phyloP scores from a whole-genome alignment of 805 yeast species.

The Metschnikowia matae region DNA sequence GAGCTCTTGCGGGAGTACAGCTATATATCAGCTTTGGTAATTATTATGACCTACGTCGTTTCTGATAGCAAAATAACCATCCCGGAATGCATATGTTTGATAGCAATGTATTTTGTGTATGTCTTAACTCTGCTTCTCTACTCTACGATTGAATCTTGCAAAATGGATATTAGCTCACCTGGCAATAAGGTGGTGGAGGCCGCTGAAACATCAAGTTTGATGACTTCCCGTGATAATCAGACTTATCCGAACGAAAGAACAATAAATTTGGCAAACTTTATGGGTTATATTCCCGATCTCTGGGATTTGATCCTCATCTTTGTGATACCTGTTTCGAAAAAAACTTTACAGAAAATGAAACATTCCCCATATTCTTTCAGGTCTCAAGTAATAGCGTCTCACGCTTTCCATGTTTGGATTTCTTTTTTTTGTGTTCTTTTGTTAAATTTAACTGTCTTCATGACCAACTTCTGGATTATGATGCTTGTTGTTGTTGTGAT shows the following conservation, averaged over 20 bases:
- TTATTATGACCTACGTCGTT: conserved; percentile 25
- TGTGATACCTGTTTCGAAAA: conserved; percentile 9
- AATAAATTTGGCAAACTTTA: neutral
- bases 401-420: conserved; percentile 15
- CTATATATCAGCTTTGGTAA: conserved; percentile 27
- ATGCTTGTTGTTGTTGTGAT: neutral
- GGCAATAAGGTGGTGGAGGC: conserved; percentile 1
- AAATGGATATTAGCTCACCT: conserved; percentile 2
- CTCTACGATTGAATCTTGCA: neutral
- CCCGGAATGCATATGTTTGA: conserved; percentile 28
- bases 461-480: neutral
- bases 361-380: neutral
- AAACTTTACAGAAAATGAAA: neutral
- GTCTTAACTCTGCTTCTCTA: conserved; percentile 5
- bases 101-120: conserved; percentile 16
- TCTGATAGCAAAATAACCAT: conserved; percentile 33
- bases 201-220: conserved; percentile 7
- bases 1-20: conserved; percentile 24
- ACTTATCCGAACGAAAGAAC: neutral
- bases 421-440: conserved; percentile 1
- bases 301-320: conserved; percentile 6
- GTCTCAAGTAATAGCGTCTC: conserved; percentile 13
- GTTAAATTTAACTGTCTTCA: conserved; percentile 4
- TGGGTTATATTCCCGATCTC: neutral
- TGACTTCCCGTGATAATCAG: neutral